These are phyloP conservation scores for Nadsonia fulvescens DNA, from an alignment of 805 yeast genomes.

Conservation along the genomic window DNA sequence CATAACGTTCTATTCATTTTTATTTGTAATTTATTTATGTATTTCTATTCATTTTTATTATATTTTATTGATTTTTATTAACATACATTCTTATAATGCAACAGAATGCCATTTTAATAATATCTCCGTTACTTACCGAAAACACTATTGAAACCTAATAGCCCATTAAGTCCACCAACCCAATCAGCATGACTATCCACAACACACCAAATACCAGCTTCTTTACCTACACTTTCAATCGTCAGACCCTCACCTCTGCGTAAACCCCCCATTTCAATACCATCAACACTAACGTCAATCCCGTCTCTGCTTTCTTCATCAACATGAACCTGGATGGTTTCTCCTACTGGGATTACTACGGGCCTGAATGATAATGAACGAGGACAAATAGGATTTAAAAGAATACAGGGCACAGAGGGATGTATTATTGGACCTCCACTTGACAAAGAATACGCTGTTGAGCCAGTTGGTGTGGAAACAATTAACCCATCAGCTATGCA, in stretches of 20 bases:
- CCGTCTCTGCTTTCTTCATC: too few species aligned
- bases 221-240: conserved; percentile 14
- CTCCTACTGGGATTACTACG: conserved; percentile 54
- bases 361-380: conserved; percentile 84
- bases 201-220: conserved; percentile 68
- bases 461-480: conserved; percentile 83
- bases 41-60: too few species aligned
- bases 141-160: conserved; percentile 74
- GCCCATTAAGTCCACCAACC: conserved; percentile 77
- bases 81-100: too few species aligned
- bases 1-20: too few species aligned
- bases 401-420: conserved; percentile 66
- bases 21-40: too few species aligned
- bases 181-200: conserved; percentile 74
- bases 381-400: conserved; percentile 85
- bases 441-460: conserved; percentile 78
- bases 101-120: too few species aligned
- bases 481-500: conserved; percentile 86
- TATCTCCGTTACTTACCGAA: conserved; percentile 39
- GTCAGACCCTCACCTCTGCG: conserved; percentile 40
- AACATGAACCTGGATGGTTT: too few species aligned
- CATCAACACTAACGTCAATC: conserved; percentile 64
- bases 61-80: too few species aligned
- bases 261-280: conserved; percentile 54
- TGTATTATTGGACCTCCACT: conserved; percentile 90